These are phyloP conservation scores for Parasitella parasitica DNA, from an alignment of 371 early-diverging fungal species.

Conservation along the genomic window DNA sequence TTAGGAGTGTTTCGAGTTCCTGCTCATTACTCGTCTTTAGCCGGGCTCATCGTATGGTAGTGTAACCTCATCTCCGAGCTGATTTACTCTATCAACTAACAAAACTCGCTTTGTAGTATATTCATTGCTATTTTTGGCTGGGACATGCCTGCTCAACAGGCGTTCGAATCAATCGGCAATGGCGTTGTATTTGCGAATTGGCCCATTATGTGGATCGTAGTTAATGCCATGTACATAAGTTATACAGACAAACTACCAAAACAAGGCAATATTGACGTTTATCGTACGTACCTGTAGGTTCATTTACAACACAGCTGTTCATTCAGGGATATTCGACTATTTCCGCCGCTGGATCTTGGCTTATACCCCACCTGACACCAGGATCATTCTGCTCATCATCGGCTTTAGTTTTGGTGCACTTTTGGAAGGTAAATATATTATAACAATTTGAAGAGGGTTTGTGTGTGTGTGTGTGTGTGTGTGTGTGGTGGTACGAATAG, in stretches of 20 bases:
- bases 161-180: conserved; percentile 41
- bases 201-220: conserved; percentile 60
- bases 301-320: conserved; percentile 44
- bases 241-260: not conserved
- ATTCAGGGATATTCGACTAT: conserved; percentile 46
- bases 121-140: conserved; percentile 55
- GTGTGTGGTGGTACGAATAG: not conserved
- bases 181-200: conserved; percentile 53
- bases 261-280: not conserved
- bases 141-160: conserved; percentile 54
- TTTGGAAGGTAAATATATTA: conserved; percentile 40
- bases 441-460: not conserved
- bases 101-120: conserved; percentile 26
- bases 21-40: conserved; percentile 35
- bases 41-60: conserved; percentile 42
- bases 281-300: conserved; percentile 26
- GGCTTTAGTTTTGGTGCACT: conserved; percentile 49
- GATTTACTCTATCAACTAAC: not conserved
- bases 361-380: conserved; percentile 46
- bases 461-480: too few species aligned
- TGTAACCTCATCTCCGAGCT: not conserved
- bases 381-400: conserved; percentile 44
- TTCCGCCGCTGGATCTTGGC: conserved; percentile 52
- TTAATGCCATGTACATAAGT: conserved; percentile 42
- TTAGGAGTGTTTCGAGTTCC: conserved; percentile 38